phyloP scores from a whole-genome alignment of 305 asterid genomes.

The Fraxinus angustifolia region DNA sequence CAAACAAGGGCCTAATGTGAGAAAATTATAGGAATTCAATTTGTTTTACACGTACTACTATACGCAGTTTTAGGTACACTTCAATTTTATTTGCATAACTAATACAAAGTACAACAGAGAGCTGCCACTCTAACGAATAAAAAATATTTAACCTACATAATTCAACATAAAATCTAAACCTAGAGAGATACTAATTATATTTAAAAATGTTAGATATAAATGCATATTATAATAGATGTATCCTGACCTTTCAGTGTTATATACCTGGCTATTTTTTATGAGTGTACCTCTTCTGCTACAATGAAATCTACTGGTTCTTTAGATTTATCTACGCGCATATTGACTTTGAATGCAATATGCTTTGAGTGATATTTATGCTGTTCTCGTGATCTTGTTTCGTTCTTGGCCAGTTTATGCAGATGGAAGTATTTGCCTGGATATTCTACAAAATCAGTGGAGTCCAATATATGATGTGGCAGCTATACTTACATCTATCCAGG shows the following conservation, averaged over 20 bases:
- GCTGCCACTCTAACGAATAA: background rate
- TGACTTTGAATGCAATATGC: background rate
- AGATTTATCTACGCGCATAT: background rate
- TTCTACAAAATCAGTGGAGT: constrained; percentile 82
- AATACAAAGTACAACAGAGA: background rate
- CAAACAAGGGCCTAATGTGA: background rate
- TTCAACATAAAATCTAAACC: background rate
- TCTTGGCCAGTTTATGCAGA: constrained; percentile 64
- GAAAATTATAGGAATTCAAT: background rate
- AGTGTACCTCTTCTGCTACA: background rate
- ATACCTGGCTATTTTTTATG: background rate
- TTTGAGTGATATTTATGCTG: background rate
- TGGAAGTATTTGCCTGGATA: constrained; percentile 81
- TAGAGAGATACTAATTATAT: background rate
- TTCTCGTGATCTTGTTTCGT: constrained; percentile 8
- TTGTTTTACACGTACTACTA: background rate
- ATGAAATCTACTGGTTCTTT: background rate
- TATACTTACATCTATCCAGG: constrained; percentile 77
- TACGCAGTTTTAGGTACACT: background rate
- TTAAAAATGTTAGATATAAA: background rate
- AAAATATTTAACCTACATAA: background rate
- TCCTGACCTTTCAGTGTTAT: background rate
- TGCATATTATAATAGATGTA: background rate
- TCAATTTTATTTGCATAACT: background rate
- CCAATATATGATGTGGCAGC: constrained; percentile 85